Conservation (phyloP, 2,329 filamentous ascomycete genomes). For the Aspergillus cejpii region DNA sequence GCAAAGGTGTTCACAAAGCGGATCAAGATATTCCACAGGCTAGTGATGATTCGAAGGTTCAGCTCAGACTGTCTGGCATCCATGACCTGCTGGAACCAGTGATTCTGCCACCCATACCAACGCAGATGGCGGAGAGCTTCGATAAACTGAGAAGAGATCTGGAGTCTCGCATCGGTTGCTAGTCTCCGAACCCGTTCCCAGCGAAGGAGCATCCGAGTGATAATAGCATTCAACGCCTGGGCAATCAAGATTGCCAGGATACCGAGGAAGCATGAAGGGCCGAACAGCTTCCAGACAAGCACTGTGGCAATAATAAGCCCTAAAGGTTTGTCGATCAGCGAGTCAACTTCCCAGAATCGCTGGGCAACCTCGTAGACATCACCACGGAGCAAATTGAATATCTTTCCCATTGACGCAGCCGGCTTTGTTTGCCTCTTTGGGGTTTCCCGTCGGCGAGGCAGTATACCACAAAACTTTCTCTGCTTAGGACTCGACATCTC, state of each 20-base stretch:
- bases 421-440: conserved; percentile 38
- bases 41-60: conserved; percentile 56
- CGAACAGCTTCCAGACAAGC: conserved; percentile 71
- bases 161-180: conserved; percentile 70
- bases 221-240: conserved; percentile 61
- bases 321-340: conserved; percentile 68
- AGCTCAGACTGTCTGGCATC: conserved; percentile 62
- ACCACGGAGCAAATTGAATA: conserved; percentile 74
- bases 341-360: conserved; percentile 77
- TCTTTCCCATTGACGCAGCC: conserved; percentile 79
- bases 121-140: conserved; percentile 74
- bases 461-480: conserved; percentile 24
- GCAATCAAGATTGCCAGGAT: conserved; percentile 62
- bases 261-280: conserved; percentile 69
- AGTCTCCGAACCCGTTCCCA: conserved; percentile 65
- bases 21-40: conserved; percentile 58
- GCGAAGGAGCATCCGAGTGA: conserved; percentile 59
- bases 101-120: conserved; percentile 76
- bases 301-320: conserved; percentile 67
- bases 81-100: conserved; percentile 66
- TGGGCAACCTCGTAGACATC: conserved; percentile 38
- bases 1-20: conserved; percentile 63
- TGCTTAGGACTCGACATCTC: conserved; percentile 19
- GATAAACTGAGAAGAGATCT: conserved; percentile 77
- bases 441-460: conserved; percentile 18